Evolutionary conservation across 2,329 filamentous ascomycete species (phyloP), one percentile per base, ranked within the genome.

Genomic region (Botryotinia convoluta): DNA sequence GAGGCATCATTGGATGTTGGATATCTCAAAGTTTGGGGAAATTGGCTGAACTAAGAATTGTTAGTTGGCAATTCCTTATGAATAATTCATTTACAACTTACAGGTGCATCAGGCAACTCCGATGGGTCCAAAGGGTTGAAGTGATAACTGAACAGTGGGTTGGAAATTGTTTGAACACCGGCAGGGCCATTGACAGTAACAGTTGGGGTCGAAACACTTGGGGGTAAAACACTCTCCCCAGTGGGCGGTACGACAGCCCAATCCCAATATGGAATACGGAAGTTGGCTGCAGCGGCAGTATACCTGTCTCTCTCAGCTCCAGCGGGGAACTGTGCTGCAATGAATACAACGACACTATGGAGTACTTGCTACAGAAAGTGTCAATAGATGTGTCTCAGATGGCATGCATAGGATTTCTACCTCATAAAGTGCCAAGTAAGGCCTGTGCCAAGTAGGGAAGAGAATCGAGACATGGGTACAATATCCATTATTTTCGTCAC

Each of bases 51-150:
- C 88, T 91, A 22, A 2, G 61, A 12, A 70, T 22, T n/a, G 60
- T 76, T 39, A 76, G 61, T 70, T 7, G 16, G 37, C 9, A 29
- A 4, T 22, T 44, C 51, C 35, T 14, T 7, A 4, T 35, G 9
- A 14, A 29, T 20, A n/a, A 8, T 35, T 6, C 26, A 32, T 12
- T 29, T 8, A 16, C 32, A 57, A 75, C 88, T 82, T 82, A 92
- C 91, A 5, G 90, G 90, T 57, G 83, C 80, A 79, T 88, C 86
- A 44, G 87, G 85, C 74, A 93, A 87, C 44, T 89, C 88, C 77
- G 29, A 84, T 73, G 54, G 80, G 83, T 65, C 79, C 79, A 73
- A 76, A 75, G 77, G 77, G 22, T 86, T 85, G 79, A 87, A 89
- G 6, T 76, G 80, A 79, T 85, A 90, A 73, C 83, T 85, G 76